Evolutionary conservation across 1,284 basidiomycete genomes (phyloP).

Genomic region (Sanghuangporus sanghuang): DNA sequence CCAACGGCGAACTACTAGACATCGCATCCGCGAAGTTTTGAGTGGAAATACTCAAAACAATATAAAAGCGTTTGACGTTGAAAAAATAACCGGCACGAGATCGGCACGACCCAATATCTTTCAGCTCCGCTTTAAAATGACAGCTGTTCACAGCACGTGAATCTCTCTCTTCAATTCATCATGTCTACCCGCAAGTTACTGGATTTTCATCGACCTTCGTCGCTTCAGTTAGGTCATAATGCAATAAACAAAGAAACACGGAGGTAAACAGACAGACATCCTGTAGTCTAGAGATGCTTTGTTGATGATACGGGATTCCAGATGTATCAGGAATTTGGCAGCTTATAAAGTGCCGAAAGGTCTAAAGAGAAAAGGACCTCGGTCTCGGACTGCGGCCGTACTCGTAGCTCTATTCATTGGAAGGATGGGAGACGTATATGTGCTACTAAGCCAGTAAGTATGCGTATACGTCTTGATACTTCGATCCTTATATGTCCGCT

Average conservation of each 20-base stretch:
- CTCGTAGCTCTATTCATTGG: slow-evolving; percentile 80
- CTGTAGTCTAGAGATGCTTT: neutral
- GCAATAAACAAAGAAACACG: slow-evolving; percentile 7
- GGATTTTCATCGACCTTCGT: slow-evolving; percentile 8
- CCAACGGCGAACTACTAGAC: neutral
- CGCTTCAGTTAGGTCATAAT: neutral
- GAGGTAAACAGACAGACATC: neutral
- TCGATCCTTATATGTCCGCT: neutral
- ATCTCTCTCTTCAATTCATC: neutral
- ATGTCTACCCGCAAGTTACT: slow-evolving; percentile 1
- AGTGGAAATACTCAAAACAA: too few species aligned
- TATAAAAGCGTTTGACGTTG: neutral
- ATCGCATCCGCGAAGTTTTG: neutral
- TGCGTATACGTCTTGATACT: neutral
- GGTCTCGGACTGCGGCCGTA: slow-evolving; percentile 60
- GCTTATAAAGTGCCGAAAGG: slow-evolving; percentile 43
- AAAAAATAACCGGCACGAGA: neutral
- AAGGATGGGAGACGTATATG: slow-evolving; percentile 74
- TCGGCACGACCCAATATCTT: neutral
- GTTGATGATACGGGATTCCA: slow-evolving; percentile 24
- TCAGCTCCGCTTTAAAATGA: neutral
- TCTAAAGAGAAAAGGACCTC: slow-evolving; percentile 32
- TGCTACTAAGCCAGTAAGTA: slow-evolving; percentile 67
- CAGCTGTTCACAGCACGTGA: neutral
- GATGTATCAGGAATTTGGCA: slow-evolving; percentile 57